Percentiles rank a stretch among this genome's conserved stretches.
phyloP scores from a whole-genome alignment of 768 basidiomycete genomes.

The Phylloporus scabripes region DNA sequence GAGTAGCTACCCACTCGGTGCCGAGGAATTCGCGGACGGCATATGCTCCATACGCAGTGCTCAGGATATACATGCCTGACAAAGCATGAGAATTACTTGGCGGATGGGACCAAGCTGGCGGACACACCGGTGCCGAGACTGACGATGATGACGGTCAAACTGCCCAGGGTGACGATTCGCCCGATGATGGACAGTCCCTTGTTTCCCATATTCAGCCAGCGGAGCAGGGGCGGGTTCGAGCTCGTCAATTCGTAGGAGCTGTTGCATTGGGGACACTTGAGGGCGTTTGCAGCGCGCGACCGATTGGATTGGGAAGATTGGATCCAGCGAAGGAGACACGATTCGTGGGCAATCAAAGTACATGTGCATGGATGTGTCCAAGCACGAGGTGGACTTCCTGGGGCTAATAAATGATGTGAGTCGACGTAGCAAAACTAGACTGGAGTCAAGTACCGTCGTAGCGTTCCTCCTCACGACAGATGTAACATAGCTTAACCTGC shows the following conservation, averaged over 20 bases:
- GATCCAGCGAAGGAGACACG: constrained; percentile 78
- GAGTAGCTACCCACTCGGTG: constrained; percentile 42
- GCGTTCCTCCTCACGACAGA: constrained; percentile 69
- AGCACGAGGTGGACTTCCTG: constrained; percentile 43
- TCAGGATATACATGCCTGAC: constrained; percentile 42
- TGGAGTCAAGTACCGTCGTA: constrained; percentile 34
- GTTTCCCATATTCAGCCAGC: constrained; percentile 48
- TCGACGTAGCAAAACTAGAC: neutral
- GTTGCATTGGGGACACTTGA: constrained; percentile 78
- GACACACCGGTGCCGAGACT: constrained; percentile 59
- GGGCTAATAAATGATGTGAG: constrained; percentile 26
- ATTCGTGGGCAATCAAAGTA: constrained; percentile 74
- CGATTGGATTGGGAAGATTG: constrained; percentile 57
- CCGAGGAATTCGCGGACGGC: constrained; percentile 68
- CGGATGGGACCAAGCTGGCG: neutral
- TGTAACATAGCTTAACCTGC: constrained; percentile 72
- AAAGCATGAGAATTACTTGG: neutral
- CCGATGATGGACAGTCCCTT: constrained; percentile 46
- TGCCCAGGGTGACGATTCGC: constrained; percentile 45
- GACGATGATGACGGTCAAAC: constrained; percentile 45
- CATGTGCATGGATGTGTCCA: constrained; percentile 84
- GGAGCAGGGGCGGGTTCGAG: constrained; percentile 49
- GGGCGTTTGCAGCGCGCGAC: constrained; percentile 52
- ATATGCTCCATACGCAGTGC: constrained; percentile 67
- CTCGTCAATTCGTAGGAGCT: constrained; percentile 63